Evolutionary conservation across 805 yeast genomes (phyloP), one percentile per base, ranked within the genome.

Genomic region (Starmera caribaea): DNA sequence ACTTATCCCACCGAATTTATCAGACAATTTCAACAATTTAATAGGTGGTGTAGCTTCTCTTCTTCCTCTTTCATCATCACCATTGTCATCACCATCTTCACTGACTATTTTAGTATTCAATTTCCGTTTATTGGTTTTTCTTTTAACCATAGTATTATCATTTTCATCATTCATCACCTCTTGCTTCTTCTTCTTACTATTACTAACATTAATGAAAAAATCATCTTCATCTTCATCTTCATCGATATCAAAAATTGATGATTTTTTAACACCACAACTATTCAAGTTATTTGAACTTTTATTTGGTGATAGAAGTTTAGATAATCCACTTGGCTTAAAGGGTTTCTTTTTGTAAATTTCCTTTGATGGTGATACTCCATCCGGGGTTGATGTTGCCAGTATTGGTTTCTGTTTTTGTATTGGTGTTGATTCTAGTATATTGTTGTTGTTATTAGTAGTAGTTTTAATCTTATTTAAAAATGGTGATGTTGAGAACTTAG

Each of bases 221-320:
- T 53, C 58, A 24, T 53, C 54, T n/a, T 53, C 57, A 15, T 54
- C 57, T 3, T 47, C 55, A 3, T 48, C 51, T 3, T 51, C 60
- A 16, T 54, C 57, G 15, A 47, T 53, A 35, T 55, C 60, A 35
- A 52, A 56, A 12, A 51, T 26, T 3, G 58, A 48, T 4, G 44
- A 40, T 32, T 45, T 49, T 32, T 44, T 40, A 17, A 17, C 10
- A 28, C 21, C 41, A 41, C n/a, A n/a, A n/a, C n/a, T n/a, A n/a
- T n/a, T 26, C 17, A 35, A 15, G 16, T 36, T 21, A 21, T 21
- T 9, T 21, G 26, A 21, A 3, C 36, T 35, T 32, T 46, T 42
- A 14, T 36, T 38, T n/a, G 51, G 51, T 4, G 55, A 47, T 10
- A 51, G 15, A 6, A 55, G 21, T n/a, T 49, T 50, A 31, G 51